Evolutionary conservation across 805 yeast species (phyloP).

Genomic region (Middelhovenomyces tepae): DNA sequence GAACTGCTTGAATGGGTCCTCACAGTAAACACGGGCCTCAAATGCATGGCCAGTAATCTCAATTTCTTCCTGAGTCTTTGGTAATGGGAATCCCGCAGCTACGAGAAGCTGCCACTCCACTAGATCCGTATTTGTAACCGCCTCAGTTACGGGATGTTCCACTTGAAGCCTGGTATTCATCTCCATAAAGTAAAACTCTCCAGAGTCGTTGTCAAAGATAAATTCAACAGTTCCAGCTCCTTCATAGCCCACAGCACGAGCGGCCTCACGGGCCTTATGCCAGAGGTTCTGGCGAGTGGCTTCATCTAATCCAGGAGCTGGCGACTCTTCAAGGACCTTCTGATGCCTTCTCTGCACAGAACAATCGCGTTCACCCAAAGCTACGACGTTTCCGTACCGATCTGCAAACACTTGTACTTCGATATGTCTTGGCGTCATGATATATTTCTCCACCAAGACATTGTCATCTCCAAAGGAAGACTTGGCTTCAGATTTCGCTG

Average conservation of each 20-base stretch:
- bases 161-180: constrained; percentile 51
- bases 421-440: constrained; percentile 46
- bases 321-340: constrained; percentile 47
- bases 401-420: constrained; percentile 52
- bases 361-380: constrained; percentile 49
- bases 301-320: constrained; percentile 46
- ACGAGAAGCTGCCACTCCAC: constrained; percentile 40
- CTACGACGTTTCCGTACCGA: constrained; percentile 45
- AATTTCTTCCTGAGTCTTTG: constrained; percentile 24
- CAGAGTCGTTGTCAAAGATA: constrained; percentile 43
- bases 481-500: constrained; percentile 48
- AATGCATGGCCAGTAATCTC: constrained; percentile 23
- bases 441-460: constrained; percentile 46
- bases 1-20: constrained; percentile 26
- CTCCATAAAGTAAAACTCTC: constrained; percentile 47
- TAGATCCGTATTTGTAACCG: constrained; percentile 46
- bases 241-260: constrained; percentile 40
- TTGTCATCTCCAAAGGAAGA: constrained; percentile 49
- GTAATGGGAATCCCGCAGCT: constrained; percentile 27
- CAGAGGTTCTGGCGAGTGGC: constrained; percentile 38
- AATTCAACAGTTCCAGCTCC: constrained; percentile 54
- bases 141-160: constrained; percentile 50
- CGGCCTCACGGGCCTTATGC: constrained; percentile 43
- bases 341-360: constrained; percentile 51
- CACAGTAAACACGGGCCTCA: constrained; percentile 27